These are phyloP conservation scores for Suhomyces choctaworum DNA, from an alignment of 1,139 yeast genomes.

Conservation along the genomic window DNA sequence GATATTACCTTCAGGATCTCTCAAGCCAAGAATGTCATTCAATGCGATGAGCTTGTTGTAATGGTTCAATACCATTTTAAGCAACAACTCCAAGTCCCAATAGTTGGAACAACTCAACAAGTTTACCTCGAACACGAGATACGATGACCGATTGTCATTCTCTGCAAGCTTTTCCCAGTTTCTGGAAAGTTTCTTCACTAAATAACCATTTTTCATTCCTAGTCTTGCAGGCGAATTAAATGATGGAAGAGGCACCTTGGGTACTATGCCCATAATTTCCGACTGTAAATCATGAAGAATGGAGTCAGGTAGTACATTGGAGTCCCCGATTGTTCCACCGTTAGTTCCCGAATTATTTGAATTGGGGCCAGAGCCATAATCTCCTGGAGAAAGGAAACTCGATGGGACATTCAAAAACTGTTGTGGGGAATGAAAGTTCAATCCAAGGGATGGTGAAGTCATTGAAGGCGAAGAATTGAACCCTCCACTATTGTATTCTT, in stretches of 20 bases:
- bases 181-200: constrained; percentile 40
- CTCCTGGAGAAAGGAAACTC: constrained; percentile 37
- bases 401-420: constrained; percentile 39
- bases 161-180: constrained; percentile 17
- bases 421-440: constrained; percentile 41
- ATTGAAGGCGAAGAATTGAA: constrained; percentile 22
- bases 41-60: constrained; percentile 64
- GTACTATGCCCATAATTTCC: constrained; percentile 63
- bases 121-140: constrained; percentile 57
- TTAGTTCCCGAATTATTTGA: constrained; percentile 25
- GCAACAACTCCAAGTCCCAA: constrained; percentile 54
- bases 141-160: constrained; percentile 8
- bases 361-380: constrained; percentile 16
- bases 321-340: constrained; percentile 8
- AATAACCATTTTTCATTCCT: constrained; percentile 71
- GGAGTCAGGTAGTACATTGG: constrained; percentile 30
- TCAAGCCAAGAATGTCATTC: constrained; percentile 42
- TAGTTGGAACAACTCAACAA: constrained; percentile 68
- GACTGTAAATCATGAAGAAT: constrained; percentile 51
- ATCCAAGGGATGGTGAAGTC: constrained; percentile 38
- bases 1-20: constrained; percentile 25
- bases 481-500: constrained; percentile 3
- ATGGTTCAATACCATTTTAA: constrained; percentile 63
- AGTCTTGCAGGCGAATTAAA: constrained; percentile 70
- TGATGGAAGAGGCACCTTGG: constrained; percentile 61